Base-by-base conservation (phyloP, 2,329 filamentous ascomycete genomes). In the Colletotrichum salicis region DNA sequence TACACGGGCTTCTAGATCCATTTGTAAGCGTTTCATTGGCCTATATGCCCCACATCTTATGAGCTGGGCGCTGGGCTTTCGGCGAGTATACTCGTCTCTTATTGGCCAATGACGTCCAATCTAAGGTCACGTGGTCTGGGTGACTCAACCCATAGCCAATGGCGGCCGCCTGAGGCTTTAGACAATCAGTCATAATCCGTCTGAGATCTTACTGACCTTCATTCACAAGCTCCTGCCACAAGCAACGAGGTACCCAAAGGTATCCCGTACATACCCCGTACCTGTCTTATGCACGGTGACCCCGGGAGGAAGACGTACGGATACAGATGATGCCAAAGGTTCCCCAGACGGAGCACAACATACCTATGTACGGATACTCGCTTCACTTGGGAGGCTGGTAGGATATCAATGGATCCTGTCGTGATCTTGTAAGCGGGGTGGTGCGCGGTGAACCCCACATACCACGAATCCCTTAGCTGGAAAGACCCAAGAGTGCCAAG, bases 51-150 rank as follows among this genome's bases (percentile, higher is more conserved):
- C 79, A 76, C 77, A 64, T 41, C 33, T 64, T 75, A 75, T 79
- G 76, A 76, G 76, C 75, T 68, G 73, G 67, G 61, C 67, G 66
- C 74, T 76, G 74, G 76, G 69, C 72, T 76, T 81, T 82, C 81
- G 81, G 81, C 81, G 81, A 80, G 77, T 58, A 74, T 70, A 70
- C 55, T 59, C 70, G 62, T 54, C 70, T 57, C 55, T 77, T 59
- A 80, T 83, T 82, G 78, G 81, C 68, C 78, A 78, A 81, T 80
- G 70, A 67, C 45, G 51, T 41, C 24, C 63, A 71, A 63, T 52
- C 59, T 61, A 60, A 66, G 76, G 72, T 71, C 73, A 74, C 73
- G 71, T 74, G 73, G 68, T 29, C 1, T 0, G 0, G n/a, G 15
- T 74, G 73, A 74, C 63, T 74, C 73, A 74, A 64, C 58, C 24